Evolutionary conservation across 441 rosid genomes (phyloP).

Genomic region (California macrophylla): DNA sequence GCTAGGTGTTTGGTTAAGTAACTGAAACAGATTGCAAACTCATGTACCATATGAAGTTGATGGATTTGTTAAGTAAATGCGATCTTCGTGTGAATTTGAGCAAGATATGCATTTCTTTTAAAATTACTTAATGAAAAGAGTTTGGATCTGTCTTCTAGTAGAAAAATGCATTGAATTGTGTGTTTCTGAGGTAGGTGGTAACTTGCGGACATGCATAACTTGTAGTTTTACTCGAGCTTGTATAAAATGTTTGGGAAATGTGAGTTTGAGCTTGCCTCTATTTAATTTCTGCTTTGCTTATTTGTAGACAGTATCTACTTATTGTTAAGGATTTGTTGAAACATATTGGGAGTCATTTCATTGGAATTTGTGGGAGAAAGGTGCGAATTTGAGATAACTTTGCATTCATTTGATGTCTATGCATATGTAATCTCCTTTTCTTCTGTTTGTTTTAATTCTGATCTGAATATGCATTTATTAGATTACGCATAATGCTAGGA

Average conservation of each 20-base stretch:
- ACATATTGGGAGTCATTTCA: not conserved
- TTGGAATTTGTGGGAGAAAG: not conserved
- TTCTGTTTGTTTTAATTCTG: not conserved
- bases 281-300: not conserved
- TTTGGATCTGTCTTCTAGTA: slow-evolving; percentile 1
- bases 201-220: not conserved
- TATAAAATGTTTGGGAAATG: not conserved
- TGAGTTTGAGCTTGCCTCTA: not conserved
- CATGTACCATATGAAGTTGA: not conserved
- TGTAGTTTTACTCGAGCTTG: not conserved
- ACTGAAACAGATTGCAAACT: not conserved
- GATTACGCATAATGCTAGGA: not conserved
- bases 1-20: not conserved
- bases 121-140: not conserved
- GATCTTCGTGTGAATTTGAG: slow-evolving; percentile 12
- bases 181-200: not conserved
- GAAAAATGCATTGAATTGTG: not conserved
- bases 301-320: not conserved
- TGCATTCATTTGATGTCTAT: not conserved
- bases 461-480: not conserved
- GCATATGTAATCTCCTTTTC: not conserved
- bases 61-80: not conserved
- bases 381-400: not conserved
- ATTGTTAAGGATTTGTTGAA: not conserved
- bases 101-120: slow-evolving; percentile 2